Base-by-base conservation (phyloP, 495 filamentous ascomycete genomes). In the Penicillium fimorum region DNA sequence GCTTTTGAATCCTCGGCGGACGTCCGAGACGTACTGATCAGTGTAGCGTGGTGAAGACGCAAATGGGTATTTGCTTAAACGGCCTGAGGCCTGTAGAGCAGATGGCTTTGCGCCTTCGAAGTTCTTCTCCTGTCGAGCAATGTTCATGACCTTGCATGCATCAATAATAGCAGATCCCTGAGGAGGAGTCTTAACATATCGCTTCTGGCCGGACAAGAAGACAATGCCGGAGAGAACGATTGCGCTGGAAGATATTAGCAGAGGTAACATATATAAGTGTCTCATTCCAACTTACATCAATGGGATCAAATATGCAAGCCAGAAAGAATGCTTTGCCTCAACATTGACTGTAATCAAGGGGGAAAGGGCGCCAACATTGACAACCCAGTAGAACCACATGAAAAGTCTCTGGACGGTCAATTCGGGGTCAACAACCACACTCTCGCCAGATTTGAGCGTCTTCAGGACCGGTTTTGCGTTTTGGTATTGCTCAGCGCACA, bases 371-470 rank as follows among this genome's bases (percentile, higher is more conserved):
- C 68, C 73, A 15, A 77, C 58, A 47, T 78, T 78, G 29, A 49
- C 30, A 8, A 49, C 47, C 47, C 47, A 49, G n/a, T 70, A 70
- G 46, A 59, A 74, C 62, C 59, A 81, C 82, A 51, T 54, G 27
- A 57, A 58, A 32, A 64, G 60, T 10, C 55, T 50, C 47, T 61
- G 51, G 5, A 59, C 38, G 9, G 85, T 88, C n/a, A 86, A 68
- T 22, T 77, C 75, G 1, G 83, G 85, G 47, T 88, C 84, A 9
- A 86, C 72, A 57, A 88, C 81, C 33, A 87, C 84, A 22, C 77
- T 70, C 59, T 86, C 81, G 46, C 84, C 84, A 22, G 59, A 69
- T 24, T 72, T 62, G 5, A 77, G 61, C 1, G 72, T 76, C 38
- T 67, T 65, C 24, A 82, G 61, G 4, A 64, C 40, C 37, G 62